A percentile compares a stretch with the other conserved stretches of the same genome.
These are phyloP conservation scores for Xylariaceae sp. DNA, from an alignment of 2,329 filamentous ascomycete species.

Conservation along the genomic window DNA sequence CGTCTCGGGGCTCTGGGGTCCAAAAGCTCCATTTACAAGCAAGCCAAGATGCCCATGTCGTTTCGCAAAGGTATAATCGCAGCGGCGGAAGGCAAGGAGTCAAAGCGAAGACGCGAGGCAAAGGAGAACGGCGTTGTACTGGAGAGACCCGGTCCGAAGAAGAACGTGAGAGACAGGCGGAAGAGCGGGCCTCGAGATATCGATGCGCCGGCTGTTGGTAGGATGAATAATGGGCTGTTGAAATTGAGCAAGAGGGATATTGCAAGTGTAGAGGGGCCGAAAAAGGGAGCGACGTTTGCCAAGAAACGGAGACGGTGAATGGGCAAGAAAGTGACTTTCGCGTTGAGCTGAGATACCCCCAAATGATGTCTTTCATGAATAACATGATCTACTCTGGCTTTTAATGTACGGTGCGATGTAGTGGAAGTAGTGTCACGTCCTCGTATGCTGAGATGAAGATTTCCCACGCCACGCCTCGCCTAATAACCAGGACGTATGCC, in stretches of 20 bases:
- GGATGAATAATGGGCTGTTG: conserved; percentile 68
- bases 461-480: too few species aligned
- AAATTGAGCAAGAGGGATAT: conserved; percentile 76
- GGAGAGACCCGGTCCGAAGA: conserved; percentile 49
- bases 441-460: too few species aligned
- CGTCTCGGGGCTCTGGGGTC: conserved; percentile 77
- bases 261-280: conserved; percentile 23
- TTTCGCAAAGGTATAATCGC: conserved; percentile 79
- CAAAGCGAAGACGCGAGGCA: conserved; percentile 71
- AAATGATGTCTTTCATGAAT: too few species aligned
- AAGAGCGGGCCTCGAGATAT: conserved; percentile 43
- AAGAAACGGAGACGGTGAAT: conserved; percentile 28
- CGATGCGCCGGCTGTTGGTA: conserved; percentile 75
- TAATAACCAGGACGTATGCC: too few species aligned
- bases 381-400: too few species aligned
- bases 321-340: too few species aligned
- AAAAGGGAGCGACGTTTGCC: conserved; percentile 10
- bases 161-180: conserved; percentile 30
- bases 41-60: conserved; percentile 84
- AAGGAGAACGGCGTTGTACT: conserved; percentile 87
- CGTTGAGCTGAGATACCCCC: too few species aligned
- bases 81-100: conserved; percentile 63
- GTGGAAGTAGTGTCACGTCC: too few species aligned
- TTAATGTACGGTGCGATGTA: too few species aligned
- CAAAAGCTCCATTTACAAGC: conserved; percentile 69